Base-by-base conservation (phyloP, 257 asterid species). In the Solanum pinnatisectum region DNA sequence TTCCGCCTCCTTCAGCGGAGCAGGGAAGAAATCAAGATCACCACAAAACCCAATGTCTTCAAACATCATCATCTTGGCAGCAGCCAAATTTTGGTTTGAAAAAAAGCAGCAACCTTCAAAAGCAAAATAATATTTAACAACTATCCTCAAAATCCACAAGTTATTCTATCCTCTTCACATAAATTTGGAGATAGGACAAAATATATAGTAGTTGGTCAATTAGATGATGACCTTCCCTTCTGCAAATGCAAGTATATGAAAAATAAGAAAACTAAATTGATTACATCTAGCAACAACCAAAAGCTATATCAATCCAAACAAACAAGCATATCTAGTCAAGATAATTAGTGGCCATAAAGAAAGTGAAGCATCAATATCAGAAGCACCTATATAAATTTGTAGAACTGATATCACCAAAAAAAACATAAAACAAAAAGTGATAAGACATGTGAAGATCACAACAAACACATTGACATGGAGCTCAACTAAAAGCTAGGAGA, bases 21-120 rank as follows among this genome's bases (percentile, higher is more conserved):
- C 92, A 25, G 93, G 86, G 46, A 91, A 92, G 94, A 93, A 93
- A 89, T 93, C 94, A 36, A 93, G 93, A 93, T 94, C 94, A 27
- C 89, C 92, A 22, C 93, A 90, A 46, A 90, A 91, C 67, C 92
- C 94, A 91, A 90, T 89, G 3, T 94, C 95, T 77, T 93, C 95
- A 67, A 91, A 91, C 93, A 92, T 91, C 93, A 92, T 93, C 94
- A 92, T 93, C 74, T 86, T 86, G 23, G 27, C 87, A 83, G 7
- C 15, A 83, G 7, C 15, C 20, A 11, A 42, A 85, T 18, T 27
- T 10, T 15, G 33, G 37, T 4, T 56, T 52, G 63, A 18, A 6
- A 83, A 36, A 37, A 42, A 46, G 63, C 37, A 23, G 37, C 42
- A 81, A 78, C 14, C 37, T 78, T 15, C 40, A 70, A 39, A 85